A percentile compares a stretch with the other conserved stretches of the same genome.
These are phyloP conservation scores for Fallopia convolvulus DNA, from an alignment of 148 eudicot species.

Conservation along the genomic window DNA sequence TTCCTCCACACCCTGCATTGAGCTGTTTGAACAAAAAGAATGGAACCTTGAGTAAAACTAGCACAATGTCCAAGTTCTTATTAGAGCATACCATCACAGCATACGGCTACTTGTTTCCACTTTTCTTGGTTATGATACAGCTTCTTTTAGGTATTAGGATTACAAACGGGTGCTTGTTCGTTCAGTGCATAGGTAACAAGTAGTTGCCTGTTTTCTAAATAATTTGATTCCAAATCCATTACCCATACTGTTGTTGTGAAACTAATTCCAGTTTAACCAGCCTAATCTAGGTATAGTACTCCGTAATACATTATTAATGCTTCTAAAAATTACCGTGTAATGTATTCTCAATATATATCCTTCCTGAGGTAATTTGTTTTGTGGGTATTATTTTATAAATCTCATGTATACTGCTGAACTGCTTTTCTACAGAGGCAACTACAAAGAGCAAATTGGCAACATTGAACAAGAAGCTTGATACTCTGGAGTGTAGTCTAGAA, in stretches of 20 bases:
- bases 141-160: not conserved
- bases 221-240: not conserved
- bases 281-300: not conserved
- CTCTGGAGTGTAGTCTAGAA: constrained; percentile 91
- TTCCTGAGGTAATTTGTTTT: not conserved
- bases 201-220: not conserved
- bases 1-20: not conserved
- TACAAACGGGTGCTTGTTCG: not conserved
- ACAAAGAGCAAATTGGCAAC: constrained; percentile 86
- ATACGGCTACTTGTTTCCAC: not conserved
- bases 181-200: not conserved
- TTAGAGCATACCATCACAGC: not conserved
- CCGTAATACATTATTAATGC: too few relatives aligned
- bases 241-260: not conserved
- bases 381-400: not conserved
- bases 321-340: too few relatives aligned
- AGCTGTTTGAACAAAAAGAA: not conserved
- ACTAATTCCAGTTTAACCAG: not conserved
- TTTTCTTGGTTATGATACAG: not conserved
- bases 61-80: not conserved
- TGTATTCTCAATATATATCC: too few relatives aligned
- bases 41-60: not conserved
- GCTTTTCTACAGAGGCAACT: constrained; percentile 63
- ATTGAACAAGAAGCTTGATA: constrained; percentile 90
- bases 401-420: not conserved